phyloP scores from a whole-genome alignment of 2,329 filamentous ascomycete species.

The Exophiala aquamarina region DNA sequence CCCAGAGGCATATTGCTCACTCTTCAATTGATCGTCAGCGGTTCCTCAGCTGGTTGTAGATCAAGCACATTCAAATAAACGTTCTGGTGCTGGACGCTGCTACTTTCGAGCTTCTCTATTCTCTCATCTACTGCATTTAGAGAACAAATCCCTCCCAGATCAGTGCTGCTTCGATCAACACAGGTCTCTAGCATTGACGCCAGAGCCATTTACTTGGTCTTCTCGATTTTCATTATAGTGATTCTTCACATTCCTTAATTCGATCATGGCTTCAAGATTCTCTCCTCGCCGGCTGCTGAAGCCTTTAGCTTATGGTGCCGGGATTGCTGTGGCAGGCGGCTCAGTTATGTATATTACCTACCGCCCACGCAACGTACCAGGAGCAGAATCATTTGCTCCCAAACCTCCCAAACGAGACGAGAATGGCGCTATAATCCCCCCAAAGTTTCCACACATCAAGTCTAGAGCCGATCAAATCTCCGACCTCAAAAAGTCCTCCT shows the following conservation, averaged over 20 bases:
- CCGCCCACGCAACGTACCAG: constrained; percentile 63
- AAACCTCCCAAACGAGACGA: constrained; percentile 53
- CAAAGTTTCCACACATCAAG: constrained; percentile 53
- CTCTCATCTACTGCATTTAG: too few relatives aligned
- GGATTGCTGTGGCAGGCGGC: constrained; percentile 53
- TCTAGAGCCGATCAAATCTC: constrained; percentile 52
- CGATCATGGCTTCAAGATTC: constrained; percentile 28
- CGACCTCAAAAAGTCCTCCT: constrained; percentile 52
- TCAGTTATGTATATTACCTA: constrained; percentile 59
- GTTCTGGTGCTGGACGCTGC: too few relatives aligned
- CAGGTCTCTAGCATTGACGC: background rate
- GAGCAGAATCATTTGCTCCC: constrained; percentile 47
- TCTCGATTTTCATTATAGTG: too few relatives aligned
- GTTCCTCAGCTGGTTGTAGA: too few relatives aligned
- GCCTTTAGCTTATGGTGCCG: constrained; percentile 59
- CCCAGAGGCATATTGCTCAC: constrained; percentile 2
- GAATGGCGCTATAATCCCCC: constrained; percentile 56
- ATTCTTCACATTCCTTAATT: background rate
- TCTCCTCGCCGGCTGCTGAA: constrained; percentile 50
- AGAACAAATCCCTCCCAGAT: too few relatives aligned
- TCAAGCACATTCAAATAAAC: too few relatives aligned
- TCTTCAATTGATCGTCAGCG: background rate
- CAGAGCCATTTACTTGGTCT: constrained; percentile 9
- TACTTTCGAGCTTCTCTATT: too few relatives aligned
- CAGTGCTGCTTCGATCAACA: constrained; percentile 1